Evolutionary conservation across 2,329 filamentous ascomycete species (phyloP), one percentile per base, ranked within the genome.

Genomic region (Fusarium sp.): DNA sequence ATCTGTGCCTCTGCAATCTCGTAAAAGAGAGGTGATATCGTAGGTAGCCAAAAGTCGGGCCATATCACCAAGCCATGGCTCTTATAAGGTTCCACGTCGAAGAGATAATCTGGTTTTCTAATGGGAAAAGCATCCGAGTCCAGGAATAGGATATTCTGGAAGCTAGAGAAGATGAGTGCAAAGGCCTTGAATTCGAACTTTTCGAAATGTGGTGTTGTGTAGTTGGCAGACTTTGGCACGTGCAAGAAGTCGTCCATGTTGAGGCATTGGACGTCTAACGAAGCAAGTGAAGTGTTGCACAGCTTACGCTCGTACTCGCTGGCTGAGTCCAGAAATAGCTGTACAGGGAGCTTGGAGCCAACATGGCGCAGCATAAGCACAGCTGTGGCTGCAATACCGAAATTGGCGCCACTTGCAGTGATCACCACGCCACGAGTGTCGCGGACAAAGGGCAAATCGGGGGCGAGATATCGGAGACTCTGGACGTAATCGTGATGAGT

Each of bases 1-100:
- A 41, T 72, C 7, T 61, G 48, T 1, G 48, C 66, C 0, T 64
- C 73, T 1, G 76, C 67, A n/a, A 78, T 75, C 13, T 75, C 37
- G 18, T 78, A 78, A 29, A 78, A 78, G 0, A 76, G 35, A 1
- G 76, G 76, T 0, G 76, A 78, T 50, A 78, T 78, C 0, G 76
- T 78, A 1, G 76, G 76, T 1, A 78, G 20, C 76, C 76, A 78
- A 37, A 78, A 78, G 65, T 78, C 76, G 2, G 76, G 76, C 76
- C 76, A 78, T 4, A 71, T 77, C 6, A 78, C 76, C 1, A 78
- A 43, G 1, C 76, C 76, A 0, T 56, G 66, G 9, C 68, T 72
- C 14, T 65, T 70, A 8, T 75, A 78, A 0, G 76, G 76, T 14
- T 78, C 76, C 3, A 57, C 59, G 2, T 70, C 58, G 1, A 78